Evolutionary conservation across 805 yeast species (phyloP), one percentile per base, ranked within the genome.

Genomic region (Teunomyces kruisii): DNA sequence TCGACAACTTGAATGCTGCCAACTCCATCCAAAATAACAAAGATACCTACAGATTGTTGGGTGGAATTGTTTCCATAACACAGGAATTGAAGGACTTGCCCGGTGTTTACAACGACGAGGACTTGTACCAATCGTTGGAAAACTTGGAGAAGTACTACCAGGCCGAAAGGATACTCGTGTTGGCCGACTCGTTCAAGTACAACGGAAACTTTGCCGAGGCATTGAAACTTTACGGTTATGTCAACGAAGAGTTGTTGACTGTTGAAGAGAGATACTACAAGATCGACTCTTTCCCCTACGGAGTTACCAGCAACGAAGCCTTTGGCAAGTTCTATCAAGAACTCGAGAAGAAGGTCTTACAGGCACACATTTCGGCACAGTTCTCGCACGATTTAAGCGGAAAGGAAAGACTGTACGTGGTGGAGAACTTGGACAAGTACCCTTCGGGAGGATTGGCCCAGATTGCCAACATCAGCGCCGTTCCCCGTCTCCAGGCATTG

Each of bases 91-190:
- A 78, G 57, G 96, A 89, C 48, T 74, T 94, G 42, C 97, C 97
- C 0, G 98, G 98, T 73, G 96, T 92, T 14, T 82, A 86, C 58
- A 87, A 88, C 43, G 96, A 89, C 59, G 94, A 86, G 43, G 83
- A 76, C 16, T 72, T 92, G 44, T 61, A 70, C 49, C 65, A 67
- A 6, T 78, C 84, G 7, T 69, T 94, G 36, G 74, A 70, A 9
- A 53, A 74, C 12, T 65, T 88, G 54, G 66, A 69, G 26, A 56
- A 59, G 7, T 80, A 70, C 49, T 86, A 76, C 61, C 54, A 57
- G n/a, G 65, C 76, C 31, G 54, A 64, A 41, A 79, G 79, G 53
- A 56, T 73, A 10, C 53, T 65, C 24, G 61, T 69, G 14, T 57
- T 85, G 14, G 79, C 83, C 6, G 63, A 69, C 17, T 66, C 73